Evolutionary conservation across 2,329 filamentous ascomycete species (phyloP).

Genomic region (Macrophomina phaseolina): DNA sequence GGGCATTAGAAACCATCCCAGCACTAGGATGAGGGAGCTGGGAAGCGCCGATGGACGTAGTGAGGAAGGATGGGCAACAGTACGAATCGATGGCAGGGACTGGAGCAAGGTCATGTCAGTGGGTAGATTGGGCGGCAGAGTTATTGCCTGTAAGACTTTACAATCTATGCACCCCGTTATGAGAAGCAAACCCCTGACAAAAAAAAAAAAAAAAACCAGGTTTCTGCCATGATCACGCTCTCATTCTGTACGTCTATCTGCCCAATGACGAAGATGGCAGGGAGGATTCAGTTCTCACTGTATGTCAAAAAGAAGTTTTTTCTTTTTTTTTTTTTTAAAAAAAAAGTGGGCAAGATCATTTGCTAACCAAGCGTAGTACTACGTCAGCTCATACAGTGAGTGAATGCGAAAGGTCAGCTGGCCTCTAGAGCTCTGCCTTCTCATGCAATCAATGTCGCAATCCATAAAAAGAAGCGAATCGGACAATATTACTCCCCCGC

Average conservation of each 20-base stretch:
- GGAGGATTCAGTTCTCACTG: conserved; percentile 78
- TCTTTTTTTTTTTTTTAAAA: background rate
- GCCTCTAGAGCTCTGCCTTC: conserved; percentile 5
- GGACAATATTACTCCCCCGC: conserved; percentile 18
- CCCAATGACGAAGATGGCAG: conserved; percentile 71
- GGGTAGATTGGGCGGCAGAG: conserved; percentile 83
- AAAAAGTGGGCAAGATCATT: background rate
- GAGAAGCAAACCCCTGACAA: conserved; percentile 11
- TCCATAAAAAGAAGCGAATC: conserved; percentile 25
- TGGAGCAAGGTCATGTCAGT: conserved; percentile 96
- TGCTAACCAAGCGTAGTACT: conserved; percentile 53
- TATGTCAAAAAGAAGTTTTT: conserved; percentile 43
- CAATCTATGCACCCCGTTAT: conserved; percentile 23
- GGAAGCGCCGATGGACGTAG: conserved; percentile 66
- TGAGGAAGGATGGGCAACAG: conserved; percentile 84
- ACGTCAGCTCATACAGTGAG: conserved; percentile 62
- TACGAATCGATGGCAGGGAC: conserved; percentile 89
- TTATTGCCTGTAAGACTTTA: conserved; percentile 79
- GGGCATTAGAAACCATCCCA: conserved; percentile 77
- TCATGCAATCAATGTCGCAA: conserved; percentile 4
- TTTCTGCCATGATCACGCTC: conserved; percentile 78
- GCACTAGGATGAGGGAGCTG: conserved; percentile 72
- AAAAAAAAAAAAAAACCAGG: conserved; percentile 41
- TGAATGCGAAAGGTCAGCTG: conserved; percentile 30
- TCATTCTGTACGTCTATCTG: conserved; percentile 84